phyloP scores from a whole-genome alignment of 345 rosid genomes.

The Populus simonii region DNA sequence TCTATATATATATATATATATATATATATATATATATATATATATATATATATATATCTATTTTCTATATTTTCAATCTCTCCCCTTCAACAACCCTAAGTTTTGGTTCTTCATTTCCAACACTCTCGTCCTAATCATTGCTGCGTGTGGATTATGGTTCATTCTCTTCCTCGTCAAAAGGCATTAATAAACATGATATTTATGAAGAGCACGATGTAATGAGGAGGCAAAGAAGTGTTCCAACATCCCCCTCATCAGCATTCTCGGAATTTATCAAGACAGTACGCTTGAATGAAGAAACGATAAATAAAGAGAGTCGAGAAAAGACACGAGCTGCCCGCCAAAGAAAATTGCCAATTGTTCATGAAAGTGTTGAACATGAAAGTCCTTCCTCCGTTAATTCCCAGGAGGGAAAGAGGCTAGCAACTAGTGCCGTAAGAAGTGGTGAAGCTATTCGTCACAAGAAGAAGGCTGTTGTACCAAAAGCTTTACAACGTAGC shows the following conservation, averaged over 20 bases:
- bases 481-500: conserved; percentile 27
- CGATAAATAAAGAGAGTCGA: background rate
- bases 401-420: conserved; percentile 10
- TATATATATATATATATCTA: conserved; percentile 14
- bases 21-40: conserved; percentile 1
- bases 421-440: background rate
- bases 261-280: conserved; percentile 6
- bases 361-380: conserved; percentile 9
- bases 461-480: background rate
- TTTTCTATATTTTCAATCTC: conserved; percentile 47
- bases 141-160: conserved; percentile 49
- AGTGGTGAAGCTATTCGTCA: conserved; percentile 4
- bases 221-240: conserved; percentile 17
- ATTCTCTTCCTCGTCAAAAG: conserved; percentile 36
- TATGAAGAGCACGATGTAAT: conserved; percentile 28
- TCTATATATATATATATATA: conserved; percentile 10
- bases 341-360: conserved; percentile 3
- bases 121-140: conserved; percentile 58
- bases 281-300: conserved; percentile 6
- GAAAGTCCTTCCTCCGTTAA: background rate
- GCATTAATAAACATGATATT: conserved; percentile 9
- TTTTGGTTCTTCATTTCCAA: conserved; percentile 69
- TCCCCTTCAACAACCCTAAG: conserved; percentile 51
- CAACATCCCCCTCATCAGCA: conserved; percentile 5
- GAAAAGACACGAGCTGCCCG: background rate